Conservation (phyloP, 73 alveolate genomes). For the Paramecium biaurelia region DNA sequence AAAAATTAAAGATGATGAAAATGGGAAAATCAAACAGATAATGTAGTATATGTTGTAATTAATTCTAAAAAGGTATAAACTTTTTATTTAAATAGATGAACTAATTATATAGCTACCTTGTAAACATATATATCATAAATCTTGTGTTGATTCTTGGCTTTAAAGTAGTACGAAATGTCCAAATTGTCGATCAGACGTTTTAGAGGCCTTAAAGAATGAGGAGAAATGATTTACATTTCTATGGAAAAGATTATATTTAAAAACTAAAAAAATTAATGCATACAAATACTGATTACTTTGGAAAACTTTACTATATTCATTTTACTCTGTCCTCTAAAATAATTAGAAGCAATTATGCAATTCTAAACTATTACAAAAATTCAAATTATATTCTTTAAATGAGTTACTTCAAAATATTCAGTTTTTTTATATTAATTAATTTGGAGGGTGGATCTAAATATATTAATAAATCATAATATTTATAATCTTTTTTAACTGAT, state of each 20-base stretch:
- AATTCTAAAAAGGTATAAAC: constrained; percentile 44
- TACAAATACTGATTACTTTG: not conserved
- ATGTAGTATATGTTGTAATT: constrained; percentile 46
- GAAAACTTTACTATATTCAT: not conserved
- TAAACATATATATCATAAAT: constrained; percentile 7
- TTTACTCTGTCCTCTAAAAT: not conserved
- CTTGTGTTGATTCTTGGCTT: not conserved
- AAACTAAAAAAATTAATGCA: not conserved
- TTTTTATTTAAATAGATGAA: not conserved
- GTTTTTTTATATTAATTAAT: not conserved
- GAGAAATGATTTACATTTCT: constrained; percentile 19
- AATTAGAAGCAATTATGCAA: not conserved
- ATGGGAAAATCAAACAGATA: constrained; percentile 35
- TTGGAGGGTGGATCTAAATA: not conserved
- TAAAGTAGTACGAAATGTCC: constrained; percentile 29
- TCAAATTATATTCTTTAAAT: not conserved
- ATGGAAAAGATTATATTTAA: not conserved
- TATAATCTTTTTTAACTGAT: not conserved
- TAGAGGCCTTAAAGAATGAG: not conserved
- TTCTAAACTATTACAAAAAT: not conserved
- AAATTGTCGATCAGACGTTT: not conserved
- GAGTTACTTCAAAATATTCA: not conserved
- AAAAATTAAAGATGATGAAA: constrained; percentile 41
- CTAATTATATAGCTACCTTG: constrained; percentile 11
- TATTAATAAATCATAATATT: not conserved